phyloP scores from a whole-genome alignment of 1,284 basidiomycete species.

The Rugosomyces carneus region DNA sequence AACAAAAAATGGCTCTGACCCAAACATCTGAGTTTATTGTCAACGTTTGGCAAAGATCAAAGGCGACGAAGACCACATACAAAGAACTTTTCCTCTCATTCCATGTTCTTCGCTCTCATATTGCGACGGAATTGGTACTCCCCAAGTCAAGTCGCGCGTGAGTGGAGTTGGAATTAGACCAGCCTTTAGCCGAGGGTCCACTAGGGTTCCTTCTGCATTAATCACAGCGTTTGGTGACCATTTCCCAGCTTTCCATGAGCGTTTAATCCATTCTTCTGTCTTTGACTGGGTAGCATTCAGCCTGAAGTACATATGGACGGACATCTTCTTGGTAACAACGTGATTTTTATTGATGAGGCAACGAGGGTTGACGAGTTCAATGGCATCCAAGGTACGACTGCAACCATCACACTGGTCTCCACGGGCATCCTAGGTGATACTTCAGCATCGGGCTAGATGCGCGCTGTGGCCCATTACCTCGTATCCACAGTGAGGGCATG shows the following conservation, averaged over 20 bases:
- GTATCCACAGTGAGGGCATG: slow-evolving; percentile 85
- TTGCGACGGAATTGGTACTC: slow-evolving; percentile 83
- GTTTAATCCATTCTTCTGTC: slow-evolving; percentile 87
- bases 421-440: slow-evolving; percentile 73
- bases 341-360: slow-evolving; percentile 88
- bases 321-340: slow-evolving; percentile 66
- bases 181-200: slow-evolving; percentile 85
- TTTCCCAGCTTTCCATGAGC: slow-evolving; percentile 72
- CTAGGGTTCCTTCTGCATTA: slow-evolving; percentile 79
- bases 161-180: slow-evolving; percentile 89
- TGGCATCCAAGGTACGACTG: slow-evolving; percentile 86
- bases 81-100: slow-evolving; percentile 95
- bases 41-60: neutral
- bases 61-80: slow-evolving; percentile 42
- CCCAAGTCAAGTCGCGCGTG: slow-evolving; percentile 95
- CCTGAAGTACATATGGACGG: slow-evolving; percentile 93
- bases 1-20: slow-evolving; percentile 15
- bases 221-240: slow-evolving; percentile 95
- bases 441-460: slow-evolving; percentile 5
- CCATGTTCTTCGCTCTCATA: slow-evolving; percentile 64
- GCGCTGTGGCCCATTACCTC: slow-evolving; percentile 42
- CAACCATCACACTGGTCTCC: slow-evolving; percentile 99
- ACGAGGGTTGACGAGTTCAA: slow-evolving; percentile 92
- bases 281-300: slow-evolving; percentile 81
- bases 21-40: slow-evolving; percentile 18